Evolutionary conservation across 2,329 filamentous ascomycete species (phyloP), one percentile per base, ranked within the genome.

Genomic region (Colletotrichum euphorbiae): DNA sequence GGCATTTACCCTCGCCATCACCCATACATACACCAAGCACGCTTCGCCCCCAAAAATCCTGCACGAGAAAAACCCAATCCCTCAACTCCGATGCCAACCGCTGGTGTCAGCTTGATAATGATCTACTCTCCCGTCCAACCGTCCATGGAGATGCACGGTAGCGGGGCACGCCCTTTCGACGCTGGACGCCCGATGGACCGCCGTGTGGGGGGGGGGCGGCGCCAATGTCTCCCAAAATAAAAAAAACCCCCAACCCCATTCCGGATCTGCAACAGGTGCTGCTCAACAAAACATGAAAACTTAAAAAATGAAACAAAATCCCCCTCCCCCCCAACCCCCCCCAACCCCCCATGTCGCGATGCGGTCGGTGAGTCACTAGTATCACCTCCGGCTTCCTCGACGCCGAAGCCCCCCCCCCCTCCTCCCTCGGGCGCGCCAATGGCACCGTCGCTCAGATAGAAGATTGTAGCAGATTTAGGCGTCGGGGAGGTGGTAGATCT

Each of bases 401-500:
- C 42, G 45, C 13, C 8, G 11, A 31, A 8, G 13, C 43, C 62
- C 62, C 55, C 46, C 6, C 28, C 6, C n/a, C n/a, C n/a, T n/a
- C n/a, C n/a, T n/a, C n/a, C n/a, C n/a, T n/a, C n/a, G n/a, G n/a
- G 28, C 28, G 28, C 6, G 28, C 28, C 28, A 28, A 51, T 0
- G 17, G 15, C 2, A n/a, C 48, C 28, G 28, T 1, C 2, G 48
- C 9, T 8, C 2, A 31, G 19, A 46, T 8, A 1, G 13, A 42
- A n/a, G 17, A 7, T 3, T 12, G 42, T 42, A 17, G 43, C 13
- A 38, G 12, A 59, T 51, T 33, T 59, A 63, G 21, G 65, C 65
- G 63, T 81, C 79, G 42, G 77, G 77, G 19, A 88, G 79, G 76
- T 90, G 86, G 78, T 90, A 90, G 73, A 90, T 88, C 83, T 90